Conservation (phyloP, 805 yeast genomes). For the Teunomyces aglyptinius region DNA sequence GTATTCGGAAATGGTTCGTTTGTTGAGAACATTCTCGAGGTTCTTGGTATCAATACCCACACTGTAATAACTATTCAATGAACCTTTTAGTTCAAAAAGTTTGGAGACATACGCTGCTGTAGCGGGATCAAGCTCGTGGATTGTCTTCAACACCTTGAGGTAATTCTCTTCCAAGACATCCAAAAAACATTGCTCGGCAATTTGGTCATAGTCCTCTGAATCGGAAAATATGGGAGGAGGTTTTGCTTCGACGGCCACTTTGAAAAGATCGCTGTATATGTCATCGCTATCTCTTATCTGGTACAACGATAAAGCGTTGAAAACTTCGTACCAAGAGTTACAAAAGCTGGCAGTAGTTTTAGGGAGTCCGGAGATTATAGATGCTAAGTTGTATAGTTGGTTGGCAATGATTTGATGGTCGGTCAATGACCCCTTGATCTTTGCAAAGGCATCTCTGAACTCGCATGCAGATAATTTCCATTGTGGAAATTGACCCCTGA, state of each 20-base stretch:
- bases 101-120: slow-evolving; percentile 64
- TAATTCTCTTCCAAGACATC: slow-evolving; percentile 56
- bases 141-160: slow-evolving; percentile 53
- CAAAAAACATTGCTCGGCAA: slow-evolving; percentile 42
- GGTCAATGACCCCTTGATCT: slow-evolving; percentile 21
- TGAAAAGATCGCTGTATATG: slow-evolving; percentile 33
- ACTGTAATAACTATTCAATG: slow-evolving; percentile 41
- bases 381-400: slow-evolving; percentile 42
- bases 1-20: slow-evolving; percentile 50
- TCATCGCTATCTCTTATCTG: slow-evolving; percentile 50
- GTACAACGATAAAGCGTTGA: slow-evolving; percentile 53
- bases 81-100: slow-evolving; percentile 62
- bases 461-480: slow-evolving; percentile 54
- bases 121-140: slow-evolving; percentile 60
- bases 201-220: slow-evolving; percentile 29
- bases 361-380: slow-evolving; percentile 47
- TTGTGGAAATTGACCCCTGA: slow-evolving; percentile 40
- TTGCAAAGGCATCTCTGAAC: slow-evolving; percentile 42
- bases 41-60: slow-evolving; percentile 12
- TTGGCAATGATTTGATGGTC: slow-evolving; percentile 26
- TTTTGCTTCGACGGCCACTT: slow-evolving; percentile 31
- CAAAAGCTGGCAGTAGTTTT: slow-evolving; percentile 52
- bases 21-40: slow-evolving; percentile 11
- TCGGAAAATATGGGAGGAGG: slow-evolving; percentile 32
- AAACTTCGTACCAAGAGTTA: slow-evolving; percentile 67